A percentile compares a stretch with the other conserved stretches of the same genome.
Evolutionary conservation across 225 moss, liverwort and hornwort species (phyloP).

Genomic region (Sphagnum contortum): DNA sequence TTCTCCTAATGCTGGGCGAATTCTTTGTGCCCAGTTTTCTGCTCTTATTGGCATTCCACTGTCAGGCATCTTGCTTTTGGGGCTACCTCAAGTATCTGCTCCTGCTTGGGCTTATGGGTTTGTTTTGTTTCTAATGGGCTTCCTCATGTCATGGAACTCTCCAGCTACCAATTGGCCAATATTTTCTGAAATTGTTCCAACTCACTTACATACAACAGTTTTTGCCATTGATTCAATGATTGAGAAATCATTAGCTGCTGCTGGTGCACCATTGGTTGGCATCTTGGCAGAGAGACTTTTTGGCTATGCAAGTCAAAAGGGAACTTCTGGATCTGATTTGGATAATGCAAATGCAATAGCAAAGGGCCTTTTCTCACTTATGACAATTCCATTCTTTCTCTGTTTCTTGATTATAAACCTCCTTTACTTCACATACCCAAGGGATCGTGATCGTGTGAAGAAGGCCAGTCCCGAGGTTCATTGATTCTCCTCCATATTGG

Average conservation of each 20-base stretch:
- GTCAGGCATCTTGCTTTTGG: constrained; percentile 40
- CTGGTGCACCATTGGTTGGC: constrained; percentile 57
- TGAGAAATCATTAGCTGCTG: constrained; percentile 55
- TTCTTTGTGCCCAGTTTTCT: constrained; percentile 49
- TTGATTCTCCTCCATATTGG: too few relatives aligned
- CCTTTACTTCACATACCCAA: constrained; percentile 56
- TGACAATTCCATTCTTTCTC: constrained; percentile 33
- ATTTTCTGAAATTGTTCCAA: constrained; percentile 64
- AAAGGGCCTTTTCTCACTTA: constrained; percentile 36
- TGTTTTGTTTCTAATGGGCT: constrained; percentile 41
- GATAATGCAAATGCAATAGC: constrained; percentile 49
- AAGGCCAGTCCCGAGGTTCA: neutral
- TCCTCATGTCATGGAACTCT: constrained; percentile 56
- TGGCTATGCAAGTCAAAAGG: constrained; percentile 21
- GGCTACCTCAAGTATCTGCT: constrained; percentile 28
- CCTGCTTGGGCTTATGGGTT: constrained; percentile 37
- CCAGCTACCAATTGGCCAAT: constrained; percentile 66
- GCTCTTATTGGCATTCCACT: constrained; percentile 34
- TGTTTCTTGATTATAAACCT: constrained; percentile 31
- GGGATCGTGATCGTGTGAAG: constrained; percentile 41
- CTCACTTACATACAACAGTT: constrained; percentile 54
- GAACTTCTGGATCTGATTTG: constrained; percentile 22
- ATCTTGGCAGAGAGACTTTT: constrained; percentile 45
- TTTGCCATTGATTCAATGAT: constrained; percentile 57
- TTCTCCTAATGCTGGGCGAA: constrained; percentile 41